phyloP scores from a whole-genome alignment of 1,284 basidiomycete genomes.

The Puccinia horiana region DNA sequence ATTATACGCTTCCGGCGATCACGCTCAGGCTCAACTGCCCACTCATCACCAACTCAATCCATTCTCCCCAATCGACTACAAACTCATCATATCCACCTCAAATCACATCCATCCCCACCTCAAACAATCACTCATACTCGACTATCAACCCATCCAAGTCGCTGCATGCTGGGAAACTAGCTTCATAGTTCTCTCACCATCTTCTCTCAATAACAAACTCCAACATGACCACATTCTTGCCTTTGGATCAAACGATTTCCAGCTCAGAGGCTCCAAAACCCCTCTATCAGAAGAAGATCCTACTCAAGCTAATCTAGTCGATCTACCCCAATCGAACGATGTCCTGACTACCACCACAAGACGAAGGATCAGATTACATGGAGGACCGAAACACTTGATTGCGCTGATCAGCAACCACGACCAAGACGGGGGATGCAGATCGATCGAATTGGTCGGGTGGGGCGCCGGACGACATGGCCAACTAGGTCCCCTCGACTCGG shows the following conservation, averaged over 20 bases:
- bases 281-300: background rate
- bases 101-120: background rate
- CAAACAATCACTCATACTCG: background rate
- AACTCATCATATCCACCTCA: background rate
- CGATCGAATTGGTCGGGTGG: slow-evolving; percentile 24
- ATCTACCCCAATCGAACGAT: background rate
- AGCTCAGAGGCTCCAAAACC: slow-evolving; percentile 11
- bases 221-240: slow-evolving; percentile 2
- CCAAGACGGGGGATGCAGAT: too few relatives aligned
- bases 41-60: background rate
- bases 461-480: slow-evolving; percentile 36
- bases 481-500: background rate
- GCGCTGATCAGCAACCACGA: background rate
- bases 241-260: slow-evolving; percentile 37
- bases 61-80: background rate
- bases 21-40: background rate
- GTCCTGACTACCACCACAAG: background rate
- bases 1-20: slow-evolving; percentile 5
- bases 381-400: slow-evolving; percentile 19
- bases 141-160: slow-evolving; percentile 27
- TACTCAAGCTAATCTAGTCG: background rate
- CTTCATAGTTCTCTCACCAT: slow-evolving; percentile 19
- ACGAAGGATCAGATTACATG: background rate
- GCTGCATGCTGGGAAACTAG: slow-evolving; percentile 34
- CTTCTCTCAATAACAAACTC: background rate